These are phyloP conservation scores for Sapria himalayana DNA, from an alignment of 345 rosid species.

Conservation along the genomic window DNA sequence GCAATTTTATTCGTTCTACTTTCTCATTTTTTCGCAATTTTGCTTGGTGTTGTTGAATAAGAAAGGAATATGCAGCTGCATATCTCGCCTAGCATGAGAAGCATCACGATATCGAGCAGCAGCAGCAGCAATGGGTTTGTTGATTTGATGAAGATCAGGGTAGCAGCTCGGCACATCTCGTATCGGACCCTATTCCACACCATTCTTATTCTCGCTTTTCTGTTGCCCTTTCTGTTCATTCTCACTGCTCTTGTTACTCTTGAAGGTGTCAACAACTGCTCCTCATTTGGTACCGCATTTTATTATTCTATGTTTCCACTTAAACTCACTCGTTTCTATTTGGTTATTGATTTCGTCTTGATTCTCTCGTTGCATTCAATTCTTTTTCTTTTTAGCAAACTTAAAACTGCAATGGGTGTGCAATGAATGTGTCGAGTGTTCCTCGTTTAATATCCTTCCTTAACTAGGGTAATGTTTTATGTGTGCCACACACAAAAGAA, in stretches of 20 bases:
- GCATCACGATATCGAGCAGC: constrained; percentile 94
- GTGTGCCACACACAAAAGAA: no score
- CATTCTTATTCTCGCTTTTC: constrained; percentile 84
- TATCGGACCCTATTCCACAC: constrained; percentile 90
- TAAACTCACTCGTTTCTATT: neutral
- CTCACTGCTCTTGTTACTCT: constrained; percentile 97
- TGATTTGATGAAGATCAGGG: constrained; percentile 99
- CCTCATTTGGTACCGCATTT: constrained; percentile 60
- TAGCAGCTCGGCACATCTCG: constrained; percentile 99
- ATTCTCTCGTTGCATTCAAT: neutral
- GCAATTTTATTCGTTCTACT: no score
- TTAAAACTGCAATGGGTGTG: no score
- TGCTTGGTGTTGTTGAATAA: no score
- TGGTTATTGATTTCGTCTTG: neutral
- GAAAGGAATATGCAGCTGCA: constrained; percentile 99
- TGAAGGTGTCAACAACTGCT: constrained; percentile 99
- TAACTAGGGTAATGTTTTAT: no score
- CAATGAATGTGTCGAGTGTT: neutral
- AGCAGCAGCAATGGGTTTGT: constrained; percentile 62
- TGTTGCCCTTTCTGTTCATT: constrained; percentile 97
- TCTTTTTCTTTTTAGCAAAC: neutral
- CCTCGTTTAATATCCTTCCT: constrained; percentile 9
- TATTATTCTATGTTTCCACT: neutral
- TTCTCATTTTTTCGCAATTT: no score
- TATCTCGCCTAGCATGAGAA: constrained; percentile 99